Conservation (phyloP, 1,284 basidiomycete species). For the Ceratobasidium sp. region DNA sequence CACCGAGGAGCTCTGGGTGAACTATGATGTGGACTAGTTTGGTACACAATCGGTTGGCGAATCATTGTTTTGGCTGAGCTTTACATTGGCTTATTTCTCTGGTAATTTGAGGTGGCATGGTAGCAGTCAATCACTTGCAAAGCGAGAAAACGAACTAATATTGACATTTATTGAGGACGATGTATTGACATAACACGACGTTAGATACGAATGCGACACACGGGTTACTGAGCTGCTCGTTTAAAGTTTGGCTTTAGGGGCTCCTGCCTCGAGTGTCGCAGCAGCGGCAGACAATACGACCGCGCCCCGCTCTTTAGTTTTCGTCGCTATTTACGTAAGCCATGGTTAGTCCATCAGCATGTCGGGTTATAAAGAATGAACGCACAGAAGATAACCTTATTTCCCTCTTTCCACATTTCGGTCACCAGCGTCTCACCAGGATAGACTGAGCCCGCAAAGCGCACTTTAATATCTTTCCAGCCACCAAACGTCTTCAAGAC, state of each 20-base stretch:
- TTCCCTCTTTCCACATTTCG: slow-evolving; percentile 97
- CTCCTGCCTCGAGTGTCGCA: slow-evolving; percentile 69
- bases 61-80: no score
- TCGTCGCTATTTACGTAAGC: slow-evolving; percentile 66
- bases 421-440: slow-evolving; percentile 96
- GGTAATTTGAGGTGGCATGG: no score
- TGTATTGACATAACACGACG: no score
- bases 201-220: no score
- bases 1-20: no score
- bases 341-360: slow-evolving; percentile 17
- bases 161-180: no score
- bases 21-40: no score
- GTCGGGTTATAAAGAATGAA: slow-evolving; percentile 49
- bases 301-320: slow-evolving; percentile 82
- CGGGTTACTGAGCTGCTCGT: neutral
- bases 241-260: slow-evolving; percentile 74
- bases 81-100: no score
- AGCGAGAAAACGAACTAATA: no score
- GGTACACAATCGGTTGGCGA: no score
- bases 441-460: slow-evolving; percentile 93
- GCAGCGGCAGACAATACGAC: slow-evolving; percentile 81
- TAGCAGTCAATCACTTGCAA: no score
- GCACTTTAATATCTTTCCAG: slow-evolving; percentile 95
- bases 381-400: slow-evolving; percentile 93
- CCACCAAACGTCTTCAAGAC: slow-evolving; percentile 88